Conservation (phyloP, 345 rosid species). For the Brassica napus region Da-Ae NC_063446.1:22904001-22904500, state of each 20-base stretch:
- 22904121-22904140: constrained; percentile 57
- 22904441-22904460: constrained; percentile 9
- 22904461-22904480: constrained; percentile 24
- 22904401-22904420: constrained; percentile 26
- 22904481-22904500: constrained; percentile 17
- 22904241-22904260: constrained; percentile 1
- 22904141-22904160: not conserved
- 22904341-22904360: constrained; percentile 29
- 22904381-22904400: constrained; percentile 19
- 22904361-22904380: constrained; percentile 45
- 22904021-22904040: constrained; percentile 20
- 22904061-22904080: constrained; percentile 38
- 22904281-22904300: not conserved
- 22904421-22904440: constrained; percentile 16
- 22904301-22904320: constrained; percentile 10
- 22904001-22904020: constrained; percentile 18
- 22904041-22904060: constrained; percentile 34
- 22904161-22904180: not conserved
- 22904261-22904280: constrained; percentile 3
- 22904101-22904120: constrained; percentile 23
- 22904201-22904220: not conserved
- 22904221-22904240: not conserved
- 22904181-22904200: not conserved
- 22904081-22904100: constrained; percentile 30
- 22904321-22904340: constrained; percentile 22